Evolutionary conservation across 2,329 filamentous ascomycete genomes (phyloP).

Genomic region (Aspergillus udagawae): DNA sequence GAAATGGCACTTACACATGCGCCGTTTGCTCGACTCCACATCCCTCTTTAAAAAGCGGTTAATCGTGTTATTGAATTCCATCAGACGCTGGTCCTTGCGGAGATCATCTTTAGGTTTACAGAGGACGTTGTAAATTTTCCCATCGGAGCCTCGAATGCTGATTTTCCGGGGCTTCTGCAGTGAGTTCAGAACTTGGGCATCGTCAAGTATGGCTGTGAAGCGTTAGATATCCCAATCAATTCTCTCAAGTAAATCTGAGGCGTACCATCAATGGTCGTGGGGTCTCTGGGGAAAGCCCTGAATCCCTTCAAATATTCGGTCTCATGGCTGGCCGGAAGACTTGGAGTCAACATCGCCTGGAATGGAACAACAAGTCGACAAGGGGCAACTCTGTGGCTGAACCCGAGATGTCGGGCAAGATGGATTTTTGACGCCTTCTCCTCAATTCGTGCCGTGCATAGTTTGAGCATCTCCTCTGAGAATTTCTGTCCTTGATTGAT

Average conservation of each 20-base stretch:
- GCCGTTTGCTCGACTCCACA: constrained; percentile 81
- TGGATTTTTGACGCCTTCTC: constrained; percentile 68
- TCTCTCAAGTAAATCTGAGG: neutral
- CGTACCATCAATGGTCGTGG: constrained; percentile 68
- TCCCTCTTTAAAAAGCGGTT: constrained; percentile 91
- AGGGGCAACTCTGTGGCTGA: constrained; percentile 78
- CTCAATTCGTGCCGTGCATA: constrained; percentile 76
- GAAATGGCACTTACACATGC: constrained; percentile 57
- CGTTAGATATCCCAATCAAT: constrained; percentile 13
- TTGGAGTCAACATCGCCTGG: constrained; percentile 77
- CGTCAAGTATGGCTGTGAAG: constrained; percentile 64
- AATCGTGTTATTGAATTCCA: constrained; percentile 99
- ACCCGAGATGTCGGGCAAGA: constrained; percentile 71
- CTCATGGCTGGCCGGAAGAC: constrained; percentile 68
- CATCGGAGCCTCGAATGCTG: constrained; percentile 82
- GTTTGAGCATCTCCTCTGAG: constrained; percentile 72
- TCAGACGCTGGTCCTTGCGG: constrained; percentile 92
- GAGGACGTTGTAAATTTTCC: constrained; percentile 79
- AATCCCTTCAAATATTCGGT: constrained; percentile 65
- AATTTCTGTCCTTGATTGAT: constrained; percentile 77
- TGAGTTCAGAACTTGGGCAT: constrained; percentile 85
- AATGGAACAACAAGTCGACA: constrained; percentile 85
- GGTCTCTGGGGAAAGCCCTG: constrained; percentile 80
- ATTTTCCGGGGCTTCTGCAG: constrained; percentile 89
- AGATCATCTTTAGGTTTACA: constrained; percentile 99